Evolutionary conservation across 208 protist species (phyloP).

Genomic region (Trypanosoma cruzi): DNA sequence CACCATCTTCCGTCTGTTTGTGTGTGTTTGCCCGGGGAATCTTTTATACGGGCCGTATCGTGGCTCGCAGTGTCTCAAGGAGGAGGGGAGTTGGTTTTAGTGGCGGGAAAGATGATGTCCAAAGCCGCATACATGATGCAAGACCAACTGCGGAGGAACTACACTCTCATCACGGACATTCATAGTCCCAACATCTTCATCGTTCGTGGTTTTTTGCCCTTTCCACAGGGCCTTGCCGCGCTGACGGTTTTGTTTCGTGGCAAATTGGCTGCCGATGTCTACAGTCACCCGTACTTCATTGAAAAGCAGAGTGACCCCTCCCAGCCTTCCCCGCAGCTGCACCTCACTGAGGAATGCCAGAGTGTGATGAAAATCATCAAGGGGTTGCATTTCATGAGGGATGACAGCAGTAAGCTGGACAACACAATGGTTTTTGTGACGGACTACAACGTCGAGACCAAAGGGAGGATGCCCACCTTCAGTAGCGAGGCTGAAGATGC

Average conservation of each 20-base stretch:
- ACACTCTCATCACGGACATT: slow-evolving; percentile 66
- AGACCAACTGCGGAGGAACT: slow-evolving; percentile 72
- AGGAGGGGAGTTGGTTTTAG: not conserved
- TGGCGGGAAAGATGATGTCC: slow-evolving; percentile 68
- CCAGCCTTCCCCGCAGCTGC: slow-evolving; percentile 83
- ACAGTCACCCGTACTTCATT: slow-evolving; percentile 87
- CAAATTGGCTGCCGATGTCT: slow-evolving; percentile 65
- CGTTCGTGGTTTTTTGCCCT: slow-evolving; percentile 69
- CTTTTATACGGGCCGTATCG: not conserved
- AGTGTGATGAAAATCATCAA: slow-evolving; percentile 81
- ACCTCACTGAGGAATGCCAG: slow-evolving; percentile 87
- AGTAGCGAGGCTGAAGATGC: slow-evolving; percentile 14
- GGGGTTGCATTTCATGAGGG: slow-evolving; percentile 83
- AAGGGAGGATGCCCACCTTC: slow-evolving; percentile 53
- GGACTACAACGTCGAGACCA: slow-evolving; percentile 55
- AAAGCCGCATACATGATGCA: slow-evolving; percentile 86
- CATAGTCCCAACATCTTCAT: slow-evolving; percentile 54
- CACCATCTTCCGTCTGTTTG: not conserved
- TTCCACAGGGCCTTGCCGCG: slow-evolving; percentile 67
- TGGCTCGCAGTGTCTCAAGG: not conserved
- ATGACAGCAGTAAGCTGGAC: slow-evolving; percentile 80
- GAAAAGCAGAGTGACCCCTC: slow-evolving; percentile 85
- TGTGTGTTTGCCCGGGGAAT: not conserved
- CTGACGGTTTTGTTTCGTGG: slow-evolving; percentile 64
- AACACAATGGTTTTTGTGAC: slow-evolving; percentile 81